Base-by-base conservation (phyloP, 78 protist species). In the slime mould (Dictyostelium discoideum) region DNA sequence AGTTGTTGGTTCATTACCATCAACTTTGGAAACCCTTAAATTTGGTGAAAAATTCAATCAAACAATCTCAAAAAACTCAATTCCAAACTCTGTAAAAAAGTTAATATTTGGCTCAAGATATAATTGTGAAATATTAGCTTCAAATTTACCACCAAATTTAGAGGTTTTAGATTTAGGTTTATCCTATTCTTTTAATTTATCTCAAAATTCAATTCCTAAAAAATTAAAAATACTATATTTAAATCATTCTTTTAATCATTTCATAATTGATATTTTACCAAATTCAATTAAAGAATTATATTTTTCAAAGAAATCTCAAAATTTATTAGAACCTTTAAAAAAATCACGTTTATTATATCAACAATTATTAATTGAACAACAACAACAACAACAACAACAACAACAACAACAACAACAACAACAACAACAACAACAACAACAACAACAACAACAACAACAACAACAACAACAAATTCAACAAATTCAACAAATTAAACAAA, bases 31-130 rank as follows among this genome's bases (percentile, higher is more conserved):
- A 67, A 24, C 76, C 8, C 37, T 67, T 9, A 67, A 67, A 67
- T 67, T 67, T 67, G 76, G 76, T 67, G 76, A 67, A 67, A 67
- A 24, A n/a, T 67, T 67, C 32, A 67, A 67, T 67, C 76, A 67
- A 24, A 2, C 76, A 0, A 20, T 67, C 14, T 20, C 76, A 8
- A 67, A 67, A 67, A 67, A 67, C 24, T 24, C 37, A 22, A 9
- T 67, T 5, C 76, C 76, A 67, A 2, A n/a, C 26, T 24, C 76
- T 24, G 10, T 67, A 2, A 67, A 67, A 26, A 67, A 67, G 24
- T n/a, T 67, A 3, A 7, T 20, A 8, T 67, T 67, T n/a, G 76
- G 76, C 0, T n/a, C 26, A 20, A 24, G 37, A 24, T 67, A 6
- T 67, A 67, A 67, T 67, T 67, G 76, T 67, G 76, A 67, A 67